Conservation (phyloP, 176 grass and related monocot species). For the Triticum monococcum region DNA sequence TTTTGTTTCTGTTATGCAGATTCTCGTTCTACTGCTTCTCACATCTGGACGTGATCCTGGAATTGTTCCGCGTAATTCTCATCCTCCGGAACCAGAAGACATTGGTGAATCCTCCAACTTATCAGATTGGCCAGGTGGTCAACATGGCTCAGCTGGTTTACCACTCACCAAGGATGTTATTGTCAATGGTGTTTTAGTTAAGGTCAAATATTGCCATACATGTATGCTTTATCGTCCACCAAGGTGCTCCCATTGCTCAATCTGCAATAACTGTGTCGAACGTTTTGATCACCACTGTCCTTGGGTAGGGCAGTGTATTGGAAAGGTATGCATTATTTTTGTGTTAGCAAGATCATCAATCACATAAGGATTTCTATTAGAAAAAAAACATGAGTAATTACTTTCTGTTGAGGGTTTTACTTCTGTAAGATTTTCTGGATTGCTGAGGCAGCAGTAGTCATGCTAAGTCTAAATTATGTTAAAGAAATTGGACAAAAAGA, state of each 20-base stretch:
- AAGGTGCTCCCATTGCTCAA: slow-evolving; percentile 71
- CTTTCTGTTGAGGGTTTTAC: background rate
- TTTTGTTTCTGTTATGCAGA: slow-evolving; percentile 37
- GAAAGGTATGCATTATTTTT: slow-evolving; percentile 50
- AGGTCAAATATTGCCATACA: slow-evolving; percentile 80
- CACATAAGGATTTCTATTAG: background rate
- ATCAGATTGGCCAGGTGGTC: slow-evolving; percentile 64
- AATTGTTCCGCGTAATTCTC: slow-evolving; percentile 64
- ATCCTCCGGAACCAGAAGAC: slow-evolving; percentile 70
- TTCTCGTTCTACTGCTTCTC: slow-evolving; percentile 60
- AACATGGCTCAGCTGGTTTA: slow-evolving; percentile 40
- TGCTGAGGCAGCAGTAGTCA: slow-evolving; percentile 1
- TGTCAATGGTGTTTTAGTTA: slow-evolving; percentile 67
- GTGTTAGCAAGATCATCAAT: slow-evolving; percentile 6
- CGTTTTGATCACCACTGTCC: slow-evolving; percentile 84
- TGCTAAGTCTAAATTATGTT: slow-evolving; percentile 19
- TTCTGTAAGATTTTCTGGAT: background rate
- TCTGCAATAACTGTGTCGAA: slow-evolving; percentile 61
- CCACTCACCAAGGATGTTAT: slow-evolving; percentile 62
- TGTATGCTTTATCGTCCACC: slow-evolving; percentile 90
- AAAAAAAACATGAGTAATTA: slow-evolving; percentile 14
- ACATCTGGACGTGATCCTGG: slow-evolving; percentile 73
- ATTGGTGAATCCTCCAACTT: slow-evolving; percentile 49
- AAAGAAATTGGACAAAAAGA: background rate
- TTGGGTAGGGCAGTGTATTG: slow-evolving; percentile 85